These are phyloP conservation scores for Tarenaya hassleriana DNA, from an alignment of 345 rosid species.

Conservation along the genomic window DNA sequence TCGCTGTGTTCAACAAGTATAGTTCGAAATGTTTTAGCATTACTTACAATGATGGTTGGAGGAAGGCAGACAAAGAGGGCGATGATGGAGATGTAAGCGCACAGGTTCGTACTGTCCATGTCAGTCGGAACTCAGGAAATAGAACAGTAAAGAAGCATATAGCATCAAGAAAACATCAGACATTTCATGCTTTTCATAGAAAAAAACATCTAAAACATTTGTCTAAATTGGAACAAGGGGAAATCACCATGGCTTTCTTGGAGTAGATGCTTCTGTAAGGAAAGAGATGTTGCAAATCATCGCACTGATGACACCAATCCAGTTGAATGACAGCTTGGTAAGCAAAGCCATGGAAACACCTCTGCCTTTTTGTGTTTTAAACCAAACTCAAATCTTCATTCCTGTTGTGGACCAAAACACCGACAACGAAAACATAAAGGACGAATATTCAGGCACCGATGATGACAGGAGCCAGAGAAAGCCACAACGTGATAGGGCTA, in stretches of 20 bases:
- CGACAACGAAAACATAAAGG: not conserved
- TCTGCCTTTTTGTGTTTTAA: conserved; percentile 19
- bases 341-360: conserved; percentile 92
- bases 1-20: conserved; percentile 1
- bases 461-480: conserved; percentile 87
- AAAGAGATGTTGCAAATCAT: conserved; percentile 95
- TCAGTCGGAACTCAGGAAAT: conserved; percentile 87
- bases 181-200: not conserved
- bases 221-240: conserved; percentile 10
- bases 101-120: conserved; percentile 94
- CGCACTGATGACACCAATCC: conserved; percentile 94
- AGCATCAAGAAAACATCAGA: not conserved
- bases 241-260: conserved; percentile 92
- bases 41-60: conserved; percentile 81
- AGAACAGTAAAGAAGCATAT: not conserved
- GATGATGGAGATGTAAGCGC: conserved; percentile 92
- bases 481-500: conserved; percentile 79
- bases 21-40: conserved; percentile 4
- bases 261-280: conserved; percentile 93
- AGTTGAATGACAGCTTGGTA: conserved; percentile 92
- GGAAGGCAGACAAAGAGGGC: conserved; percentile 90
- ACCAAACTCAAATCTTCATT: not conserved
- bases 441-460: conserved; percentile 38
- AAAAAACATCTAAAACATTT: not conserved
- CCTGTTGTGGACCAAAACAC: no score